A percentile compares a stretch with the other conserved stretches of the same genome.
Evolutionary conservation across 192 early-diverging fungal genomes (phyloP).

Genomic region (Cetraspora pellucida): DNA sequence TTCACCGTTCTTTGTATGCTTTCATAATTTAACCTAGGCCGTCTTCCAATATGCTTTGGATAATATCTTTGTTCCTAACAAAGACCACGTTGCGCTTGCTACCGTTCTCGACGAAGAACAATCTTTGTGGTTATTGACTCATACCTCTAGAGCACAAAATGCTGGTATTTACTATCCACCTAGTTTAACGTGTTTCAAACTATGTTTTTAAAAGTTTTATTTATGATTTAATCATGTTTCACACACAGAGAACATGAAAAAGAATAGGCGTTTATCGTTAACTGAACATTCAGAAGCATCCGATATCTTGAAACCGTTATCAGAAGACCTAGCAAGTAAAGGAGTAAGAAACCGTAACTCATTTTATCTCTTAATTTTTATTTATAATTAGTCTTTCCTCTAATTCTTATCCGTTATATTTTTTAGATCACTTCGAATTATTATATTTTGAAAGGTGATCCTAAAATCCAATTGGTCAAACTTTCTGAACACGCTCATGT

Average conservation of each 20-base stretch:
- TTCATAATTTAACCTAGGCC: background rate
- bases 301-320: constrained; percentile 16
- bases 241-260: constrained; percentile 10
- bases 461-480: constrained; percentile 26
- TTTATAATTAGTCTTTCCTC: background rate
- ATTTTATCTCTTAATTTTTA: background rate
- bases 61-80: constrained; percentile 20
- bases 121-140: constrained; percentile 11
- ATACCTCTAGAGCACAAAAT: constrained; percentile 14
- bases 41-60: constrained; percentile 14
- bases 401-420: background rate
- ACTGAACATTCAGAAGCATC: constrained; percentile 10
- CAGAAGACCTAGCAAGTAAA: constrained; percentile 17
- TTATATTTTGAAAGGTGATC: constrained; percentile 24
- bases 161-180: constrained; percentile 6
- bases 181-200: background rate
- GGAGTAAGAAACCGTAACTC: background rate
- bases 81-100: constrained; percentile 8
- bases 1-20: background rate
- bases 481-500: constrained; percentile 10
- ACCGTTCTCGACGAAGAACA: constrained; percentile 27
- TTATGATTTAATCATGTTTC: background rate
- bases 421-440: constrained; percentile 23
- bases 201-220: background rate
- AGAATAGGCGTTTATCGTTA: constrained; percentile 5